Evolutionary conservation across 208 protist genomes (phyloP).

Genomic region (Crithidia thermophila): DNA sequence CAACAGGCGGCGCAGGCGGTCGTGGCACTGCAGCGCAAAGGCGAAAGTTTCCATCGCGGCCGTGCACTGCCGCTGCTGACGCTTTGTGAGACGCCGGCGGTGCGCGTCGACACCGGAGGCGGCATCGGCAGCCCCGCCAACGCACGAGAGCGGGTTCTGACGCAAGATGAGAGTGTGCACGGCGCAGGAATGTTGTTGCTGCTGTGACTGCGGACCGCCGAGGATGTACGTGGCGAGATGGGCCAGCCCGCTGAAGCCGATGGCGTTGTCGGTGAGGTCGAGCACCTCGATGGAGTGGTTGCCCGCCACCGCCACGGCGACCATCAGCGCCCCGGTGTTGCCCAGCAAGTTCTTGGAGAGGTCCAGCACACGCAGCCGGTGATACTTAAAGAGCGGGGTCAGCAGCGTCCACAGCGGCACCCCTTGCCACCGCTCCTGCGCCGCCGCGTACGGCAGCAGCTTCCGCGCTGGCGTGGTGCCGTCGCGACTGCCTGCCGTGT

Average conservation of each 20-base stretch:
- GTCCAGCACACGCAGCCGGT: conserved; percentile 76
- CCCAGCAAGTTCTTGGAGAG: conserved; percentile 77
- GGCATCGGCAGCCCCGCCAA: conserved; percentile 21
- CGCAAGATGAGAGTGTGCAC: conserved; percentile 47
- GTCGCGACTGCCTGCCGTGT: conserved; percentile 4
- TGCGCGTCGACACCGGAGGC: conserved; percentile 15
- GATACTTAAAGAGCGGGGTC: conserved; percentile 70
- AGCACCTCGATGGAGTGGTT: conserved; percentile 78
- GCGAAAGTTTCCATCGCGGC: conserved; percentile 55
- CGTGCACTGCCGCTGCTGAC: conserved; percentile 7
- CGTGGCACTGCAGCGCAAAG: conserved; percentile 48
- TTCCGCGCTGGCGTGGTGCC: background rate
- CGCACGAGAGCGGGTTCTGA: conserved; percentile 33
- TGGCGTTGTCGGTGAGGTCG: conserved; percentile 80
- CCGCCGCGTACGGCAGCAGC: conserved; percentile 19
- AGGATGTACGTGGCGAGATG: conserved; percentile 72
- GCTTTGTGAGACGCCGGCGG: conserved; percentile 25
- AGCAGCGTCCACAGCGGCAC: conserved; percentile 79
- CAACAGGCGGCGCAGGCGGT: conserved; percentile 53
- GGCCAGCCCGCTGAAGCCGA: conserved; percentile 71
- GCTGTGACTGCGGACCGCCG: conserved; percentile 47
- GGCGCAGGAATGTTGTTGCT: conserved; percentile 27
- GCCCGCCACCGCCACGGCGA: conserved; percentile 69
- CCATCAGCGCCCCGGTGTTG: conserved; percentile 67
- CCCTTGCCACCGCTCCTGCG: conserved; percentile 57